Evolutionary conservation across 768 basidiomycete genomes (phyloP).

Genomic region (Russula ochroleuca): DNA sequence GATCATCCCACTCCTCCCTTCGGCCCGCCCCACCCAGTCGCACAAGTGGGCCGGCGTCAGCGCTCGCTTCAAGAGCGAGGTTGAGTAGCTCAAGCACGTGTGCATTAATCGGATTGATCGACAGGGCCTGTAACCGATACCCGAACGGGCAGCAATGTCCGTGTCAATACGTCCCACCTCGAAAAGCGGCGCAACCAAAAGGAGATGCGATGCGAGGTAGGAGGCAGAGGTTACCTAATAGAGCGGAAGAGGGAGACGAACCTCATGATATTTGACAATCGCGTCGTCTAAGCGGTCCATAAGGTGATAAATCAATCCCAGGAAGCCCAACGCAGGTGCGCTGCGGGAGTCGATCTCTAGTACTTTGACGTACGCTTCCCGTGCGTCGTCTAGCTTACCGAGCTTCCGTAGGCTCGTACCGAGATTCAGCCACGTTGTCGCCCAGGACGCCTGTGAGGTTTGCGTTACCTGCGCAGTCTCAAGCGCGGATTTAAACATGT

Average conservation of each 20-base stretch:
- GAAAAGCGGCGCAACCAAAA: constrained; percentile 5
- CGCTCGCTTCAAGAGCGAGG: constrained; percentile 57
- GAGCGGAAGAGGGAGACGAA: constrained; percentile 36
- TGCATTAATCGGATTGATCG: constrained; percentile 77
- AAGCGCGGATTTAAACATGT: constrained; percentile 69
- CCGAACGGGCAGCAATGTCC: background rate
- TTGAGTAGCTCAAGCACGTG: constrained; percentile 79
- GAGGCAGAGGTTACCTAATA: background rate
- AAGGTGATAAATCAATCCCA: constrained; percentile 86
- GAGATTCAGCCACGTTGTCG: constrained; percentile 86
- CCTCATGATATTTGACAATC: constrained; percentile 91
- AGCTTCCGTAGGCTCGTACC: constrained; percentile 85
- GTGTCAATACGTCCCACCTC: constrained; percentile 14
- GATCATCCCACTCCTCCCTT: constrained; percentile 20
- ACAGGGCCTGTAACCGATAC: constrained; percentile 47
- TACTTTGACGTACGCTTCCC: constrained; percentile 68
- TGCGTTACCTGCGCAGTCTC: constrained; percentile 82
- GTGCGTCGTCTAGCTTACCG: constrained; percentile 58
- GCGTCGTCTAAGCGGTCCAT: constrained; percentile 69
- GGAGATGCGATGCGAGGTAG: background rate
- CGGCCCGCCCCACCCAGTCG: constrained; percentile 1
- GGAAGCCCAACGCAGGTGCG: constrained; percentile 73
- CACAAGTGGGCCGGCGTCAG: constrained; percentile 21
- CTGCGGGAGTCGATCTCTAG: constrained; percentile 85
- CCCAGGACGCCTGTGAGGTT: constrained; percentile 80